phyloP scores from a whole-genome alignment of 2,329 filamentous ascomycete species.

The Tolypocladium guangdongense region DNA sequence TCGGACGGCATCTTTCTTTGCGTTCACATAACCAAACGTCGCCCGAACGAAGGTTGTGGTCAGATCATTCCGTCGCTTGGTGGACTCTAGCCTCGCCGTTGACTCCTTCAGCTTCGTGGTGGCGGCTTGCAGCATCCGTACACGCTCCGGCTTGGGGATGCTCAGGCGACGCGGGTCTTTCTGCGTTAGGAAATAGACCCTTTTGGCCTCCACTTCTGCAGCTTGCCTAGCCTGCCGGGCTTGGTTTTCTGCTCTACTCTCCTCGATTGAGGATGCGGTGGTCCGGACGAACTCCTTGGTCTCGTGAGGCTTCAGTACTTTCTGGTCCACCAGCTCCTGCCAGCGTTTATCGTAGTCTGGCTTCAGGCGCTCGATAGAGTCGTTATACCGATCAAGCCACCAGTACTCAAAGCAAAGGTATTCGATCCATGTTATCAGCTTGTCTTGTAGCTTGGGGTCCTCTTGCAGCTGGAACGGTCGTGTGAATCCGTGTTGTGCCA shows the following conservation, averaged over 20 bases:
- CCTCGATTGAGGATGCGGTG: not conserved
- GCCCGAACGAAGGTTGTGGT: constrained; percentile 2
- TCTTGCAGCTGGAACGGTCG: constrained; percentile 17
- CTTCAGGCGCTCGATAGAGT: constrained; percentile 10
- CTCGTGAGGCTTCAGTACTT: constrained; percentile 12
- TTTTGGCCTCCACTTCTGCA: not conserved
- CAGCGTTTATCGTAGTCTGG: constrained; percentile 16
- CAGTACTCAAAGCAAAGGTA: constrained; percentile 20
- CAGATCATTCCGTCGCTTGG: not conserved
- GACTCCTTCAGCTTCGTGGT: not conserved
- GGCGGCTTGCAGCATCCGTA: constrained; percentile 2
- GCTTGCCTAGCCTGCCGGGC: not conserved
- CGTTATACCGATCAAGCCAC: constrained; percentile 12
- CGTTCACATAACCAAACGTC: constrained; percentile 2
- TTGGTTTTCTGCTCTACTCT: not conserved
- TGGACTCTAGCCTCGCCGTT: not conserved
- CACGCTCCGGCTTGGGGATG: not conserved
- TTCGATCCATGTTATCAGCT: constrained; percentile 24
- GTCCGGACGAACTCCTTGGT: constrained; percentile 6
- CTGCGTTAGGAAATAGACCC: constrained; percentile 1
- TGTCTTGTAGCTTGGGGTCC: constrained; percentile 16
- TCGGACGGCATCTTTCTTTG: constrained; percentile 7
- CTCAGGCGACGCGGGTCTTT: constrained; percentile 1
- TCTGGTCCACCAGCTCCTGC: constrained; percentile 17
- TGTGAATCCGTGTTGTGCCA: constrained; percentile 17